Conservation (phyloP, 257 asterid species). For the Mentha longifolia region DNA sequence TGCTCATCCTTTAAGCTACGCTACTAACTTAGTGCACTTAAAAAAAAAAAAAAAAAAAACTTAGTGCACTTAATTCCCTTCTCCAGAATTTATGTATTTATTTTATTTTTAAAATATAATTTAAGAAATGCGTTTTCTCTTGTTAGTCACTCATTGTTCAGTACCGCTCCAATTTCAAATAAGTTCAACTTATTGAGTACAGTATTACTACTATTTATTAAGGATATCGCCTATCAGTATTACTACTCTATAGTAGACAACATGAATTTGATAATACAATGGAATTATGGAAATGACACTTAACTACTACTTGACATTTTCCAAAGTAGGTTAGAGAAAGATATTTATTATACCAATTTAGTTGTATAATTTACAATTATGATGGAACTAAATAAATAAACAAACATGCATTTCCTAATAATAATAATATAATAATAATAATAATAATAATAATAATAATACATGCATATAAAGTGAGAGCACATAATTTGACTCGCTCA, state of each 20-base stretch:
- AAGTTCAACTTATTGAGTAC: too few species aligned
- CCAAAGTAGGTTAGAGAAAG: neutral
- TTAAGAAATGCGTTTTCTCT: neutral
- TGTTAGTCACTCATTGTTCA: neutral
- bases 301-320: neutral
- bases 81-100: neutral
- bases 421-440: too few species aligned
- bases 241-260: too few species aligned
- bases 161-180: neutral
- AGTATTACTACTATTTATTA: too few species aligned
- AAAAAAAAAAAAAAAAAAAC: too few species aligned
- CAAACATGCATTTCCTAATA: neutral
- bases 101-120: neutral
- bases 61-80: neutral
- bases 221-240: too few species aligned
- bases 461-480: neutral
- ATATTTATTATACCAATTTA: neutral
- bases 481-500: neutral
- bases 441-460: too few species aligned
- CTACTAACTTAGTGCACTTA: too few species aligned
- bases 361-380: constrained; percentile 14
- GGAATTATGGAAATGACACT: neutral
- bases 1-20: constrained; percentile 50
- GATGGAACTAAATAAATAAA: neutral
- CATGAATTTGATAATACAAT: neutral